Evolutionary conservation across 2,329 filamentous ascomycete species (phyloP).

Genomic region (Alternaria panax): DNA sequence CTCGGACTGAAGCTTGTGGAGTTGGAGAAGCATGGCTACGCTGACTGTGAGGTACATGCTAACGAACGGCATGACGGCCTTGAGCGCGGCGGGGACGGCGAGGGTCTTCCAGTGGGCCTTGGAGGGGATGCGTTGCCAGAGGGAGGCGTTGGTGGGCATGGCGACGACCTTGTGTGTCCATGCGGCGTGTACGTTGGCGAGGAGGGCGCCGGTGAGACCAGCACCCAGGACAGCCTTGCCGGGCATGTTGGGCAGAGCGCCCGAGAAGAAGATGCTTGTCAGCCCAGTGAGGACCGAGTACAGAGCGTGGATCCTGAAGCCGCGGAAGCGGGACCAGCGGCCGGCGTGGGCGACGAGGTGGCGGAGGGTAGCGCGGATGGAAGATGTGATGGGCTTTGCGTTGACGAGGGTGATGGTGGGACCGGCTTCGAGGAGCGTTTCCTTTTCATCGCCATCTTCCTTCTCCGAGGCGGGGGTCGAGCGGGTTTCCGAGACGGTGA

Average conservation of each 20-base stretch:
- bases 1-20: constrained; percentile 46
- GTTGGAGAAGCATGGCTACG: constrained; percentile 43
- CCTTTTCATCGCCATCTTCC: constrained; percentile 43
- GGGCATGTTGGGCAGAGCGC: constrained; percentile 51
- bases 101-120: constrained; percentile 73
- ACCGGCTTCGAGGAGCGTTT: constrained; percentile 49
- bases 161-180: constrained; percentile 91
- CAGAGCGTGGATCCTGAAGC: constrained; percentile 61
- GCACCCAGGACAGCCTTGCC: constrained; percentile 61
- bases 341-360: constrained; percentile 72
- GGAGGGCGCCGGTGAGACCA: constrained; percentile 65
- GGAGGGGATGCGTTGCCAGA: constrained; percentile 73
- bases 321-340: constrained; percentile 72
- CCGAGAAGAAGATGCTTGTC: constrained; percentile 55
- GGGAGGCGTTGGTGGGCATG: constrained; percentile 64
- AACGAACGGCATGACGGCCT: constrained; percentile 66
- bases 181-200: constrained; percentile 73
- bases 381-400: constrained; percentile 67
- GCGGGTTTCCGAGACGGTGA: constrained; percentile 52
- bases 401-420: constrained; percentile 55
- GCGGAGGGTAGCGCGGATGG: constrained; percentile 63
- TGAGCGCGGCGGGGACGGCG: constrained; percentile 70
- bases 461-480: constrained; percentile 56
- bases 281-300: constrained; percentile 46
- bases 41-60: constrained; percentile 59